These are phyloP conservation scores for Sporothrix dimorphospora DNA, from an alignment of 2,329 filamentous ascomycete genomes.

Conservation along the genomic window DNA sequence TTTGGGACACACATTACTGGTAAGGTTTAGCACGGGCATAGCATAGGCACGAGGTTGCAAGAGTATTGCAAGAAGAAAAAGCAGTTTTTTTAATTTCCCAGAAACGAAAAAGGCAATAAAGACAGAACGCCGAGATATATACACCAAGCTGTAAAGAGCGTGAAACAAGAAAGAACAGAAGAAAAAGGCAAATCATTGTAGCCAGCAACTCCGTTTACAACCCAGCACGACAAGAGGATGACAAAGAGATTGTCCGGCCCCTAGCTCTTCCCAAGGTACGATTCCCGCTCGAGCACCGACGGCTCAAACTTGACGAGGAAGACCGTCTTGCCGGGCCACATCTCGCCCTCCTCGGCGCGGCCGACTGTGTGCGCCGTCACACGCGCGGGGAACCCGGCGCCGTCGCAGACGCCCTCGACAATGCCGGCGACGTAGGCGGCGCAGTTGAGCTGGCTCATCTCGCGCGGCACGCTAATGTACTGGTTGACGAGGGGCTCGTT, in stretches of 20 bases:
- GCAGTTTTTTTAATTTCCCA: conserved; percentile 5
- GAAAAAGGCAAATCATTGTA: background rate
- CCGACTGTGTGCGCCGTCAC: conserved; percentile 86
- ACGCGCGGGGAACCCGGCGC: conserved; percentile 82
- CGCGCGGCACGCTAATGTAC: conserved; percentile 88
- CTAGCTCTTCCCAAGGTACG: conserved; percentile 66
- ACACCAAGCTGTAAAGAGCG: background rate
- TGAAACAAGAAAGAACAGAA: background rate
- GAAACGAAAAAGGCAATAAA: background rate
- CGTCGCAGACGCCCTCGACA: conserved; percentile 94
- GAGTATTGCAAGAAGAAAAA: background rate
- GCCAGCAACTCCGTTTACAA: background rate
- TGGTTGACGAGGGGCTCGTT: conserved; percentile 96
- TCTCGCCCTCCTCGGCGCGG: conserved; percentile 64
- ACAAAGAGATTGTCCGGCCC: background rate
- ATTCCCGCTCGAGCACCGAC: conserved; percentile 91
- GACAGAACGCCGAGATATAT: conserved; percentile 12
- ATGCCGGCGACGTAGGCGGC: conserved; percentile 94
- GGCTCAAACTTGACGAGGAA: conserved; percentile 91
- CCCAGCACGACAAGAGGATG: background rate
- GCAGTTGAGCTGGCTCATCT: conserved; percentile 96
- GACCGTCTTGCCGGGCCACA: conserved; percentile 97
- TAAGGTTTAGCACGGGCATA: background rate
- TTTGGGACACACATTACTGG: background rate
- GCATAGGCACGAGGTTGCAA: background rate